A percentile compares a stretch with the other conserved stretches of the same genome.
Conservation (phyloP, 2,329 filamentous ascomycete species). For the Hirsutella minnesotensis region DNA sequence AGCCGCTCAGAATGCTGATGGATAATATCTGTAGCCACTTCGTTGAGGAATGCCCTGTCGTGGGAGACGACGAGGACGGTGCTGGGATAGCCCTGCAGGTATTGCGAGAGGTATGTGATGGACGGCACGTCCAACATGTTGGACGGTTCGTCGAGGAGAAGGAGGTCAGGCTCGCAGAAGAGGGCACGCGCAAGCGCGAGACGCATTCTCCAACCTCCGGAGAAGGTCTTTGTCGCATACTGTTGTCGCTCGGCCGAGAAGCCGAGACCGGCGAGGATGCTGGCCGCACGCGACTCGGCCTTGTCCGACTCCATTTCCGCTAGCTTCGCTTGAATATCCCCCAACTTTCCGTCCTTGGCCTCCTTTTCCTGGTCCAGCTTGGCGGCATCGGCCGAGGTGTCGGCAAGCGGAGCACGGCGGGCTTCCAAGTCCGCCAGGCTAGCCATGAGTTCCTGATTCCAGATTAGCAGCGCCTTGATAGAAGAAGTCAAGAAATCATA, state of each 20-base stretch:
- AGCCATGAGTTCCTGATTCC: constrained; percentile 55
- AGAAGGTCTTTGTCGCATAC: constrained; percentile 92
- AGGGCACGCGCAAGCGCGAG: constrained; percentile 86
- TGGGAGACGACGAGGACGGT: constrained; percentile 95
- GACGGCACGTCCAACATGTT: constrained; percentile 99
- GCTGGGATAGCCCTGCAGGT: constrained; percentile 86
- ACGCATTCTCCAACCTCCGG: constrained; percentile 99
- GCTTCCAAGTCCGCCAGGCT: constrained; percentile 67
- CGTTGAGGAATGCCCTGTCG: constrained; percentile 97
- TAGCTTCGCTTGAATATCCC: constrained; percentile 82
- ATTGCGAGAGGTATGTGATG: constrained; percentile 93
- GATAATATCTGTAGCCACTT: constrained; percentile 97
- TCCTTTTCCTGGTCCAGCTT: constrained; percentile 80
- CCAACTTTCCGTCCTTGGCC: constrained; percentile 78
- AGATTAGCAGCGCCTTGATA: constrained; percentile 13
- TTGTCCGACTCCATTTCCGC: constrained; percentile 99
- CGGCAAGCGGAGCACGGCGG: constrained; percentile 69
- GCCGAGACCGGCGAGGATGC: constrained; percentile 90
- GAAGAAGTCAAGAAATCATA: constrained; percentile 27
- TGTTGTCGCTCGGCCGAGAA: constrained; percentile 92
- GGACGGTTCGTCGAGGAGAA: constrained; percentile 96
- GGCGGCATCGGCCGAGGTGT: constrained; percentile 81
- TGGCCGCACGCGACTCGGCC: constrained; percentile 87
- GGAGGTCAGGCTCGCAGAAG: constrained; percentile 92
- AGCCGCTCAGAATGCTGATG: constrained; percentile 95